Percentiles rank a stretch among this genome's conserved stretches.
Conservation (phyloP, 345 rosid genomes). For the Boechera divaricarpa region DNA sequence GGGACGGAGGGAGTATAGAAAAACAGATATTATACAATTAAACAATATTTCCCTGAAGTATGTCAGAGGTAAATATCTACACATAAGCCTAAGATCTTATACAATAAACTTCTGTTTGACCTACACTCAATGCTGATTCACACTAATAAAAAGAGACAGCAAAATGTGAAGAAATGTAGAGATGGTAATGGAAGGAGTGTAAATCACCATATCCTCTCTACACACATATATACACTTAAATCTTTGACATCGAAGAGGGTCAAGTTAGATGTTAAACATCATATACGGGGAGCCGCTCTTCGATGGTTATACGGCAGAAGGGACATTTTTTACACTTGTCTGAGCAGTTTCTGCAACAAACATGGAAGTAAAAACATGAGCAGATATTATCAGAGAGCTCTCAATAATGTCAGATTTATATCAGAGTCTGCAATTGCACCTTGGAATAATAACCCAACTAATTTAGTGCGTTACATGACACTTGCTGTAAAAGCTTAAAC, state of each 20-base stretch:
- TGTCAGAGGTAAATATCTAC: conserved; percentile 6
- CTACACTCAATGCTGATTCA: conserved; percentile 29
- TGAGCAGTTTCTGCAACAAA: conserved; percentile 75
- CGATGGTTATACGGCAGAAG: conserved; percentile 72
- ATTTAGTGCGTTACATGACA: background rate
- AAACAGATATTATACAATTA: background rate
- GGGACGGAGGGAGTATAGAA: too few relatives aligned
- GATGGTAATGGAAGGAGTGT: background rate
- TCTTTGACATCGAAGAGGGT: conserved; percentile 25
- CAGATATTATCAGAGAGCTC: background rate
- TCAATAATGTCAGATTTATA: background rate
- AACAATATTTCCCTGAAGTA: background rate
- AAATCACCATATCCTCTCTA: conserved; percentile 3
- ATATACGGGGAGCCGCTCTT: conserved; percentile 84
- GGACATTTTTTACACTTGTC: conserved; percentile 96
- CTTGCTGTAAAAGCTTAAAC: background rate
- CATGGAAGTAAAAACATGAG: conserved; percentile 28
- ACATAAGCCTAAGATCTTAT: background rate
- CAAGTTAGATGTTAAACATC: conserved; percentile 65
- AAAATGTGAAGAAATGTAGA: background rate
- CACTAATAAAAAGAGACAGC: conserved; percentile 25
- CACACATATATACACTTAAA: conserved; percentile 27
- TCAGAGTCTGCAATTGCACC: background rate
- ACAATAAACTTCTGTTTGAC: conserved; percentile 6
- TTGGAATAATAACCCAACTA: background rate